These are phyloP conservation scores for Prunella vulgaris DNA, from an alignment of 257 asterid species.

Conservation along the genomic window DNA sequence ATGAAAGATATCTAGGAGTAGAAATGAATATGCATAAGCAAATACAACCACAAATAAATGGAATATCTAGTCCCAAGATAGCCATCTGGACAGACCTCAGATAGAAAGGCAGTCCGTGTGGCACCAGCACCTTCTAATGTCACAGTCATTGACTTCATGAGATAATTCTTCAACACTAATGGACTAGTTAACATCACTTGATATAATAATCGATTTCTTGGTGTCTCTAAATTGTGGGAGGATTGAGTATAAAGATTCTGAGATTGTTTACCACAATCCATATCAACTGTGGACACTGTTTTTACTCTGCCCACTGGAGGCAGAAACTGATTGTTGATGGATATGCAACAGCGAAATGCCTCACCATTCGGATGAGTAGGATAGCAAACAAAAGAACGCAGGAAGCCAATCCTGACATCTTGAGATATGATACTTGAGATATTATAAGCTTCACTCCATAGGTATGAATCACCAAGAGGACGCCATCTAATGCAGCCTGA, in stretches of 20 bases:
- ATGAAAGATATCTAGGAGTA: conserved; percentile 1
- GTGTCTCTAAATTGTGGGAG: conserved; percentile 36
- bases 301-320: conserved; percentile 47
- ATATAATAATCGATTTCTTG: conserved; percentile 55
- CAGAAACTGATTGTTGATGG: conserved; percentile 62
- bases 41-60: background rate
- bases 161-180: conserved; percentile 71
- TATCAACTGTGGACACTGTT: conserved; percentile 32
- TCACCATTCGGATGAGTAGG: conserved; percentile 94
- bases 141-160: conserved; percentile 64
- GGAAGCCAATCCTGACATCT: conserved; percentile 61
- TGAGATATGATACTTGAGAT: conserved; percentile 74
- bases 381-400: conserved; percentile 89
- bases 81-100: conserved; percentile 53
- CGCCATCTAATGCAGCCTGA: conserved; percentile 92
- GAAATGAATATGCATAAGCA: conserved; percentile 5
- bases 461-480: conserved; percentile 76
- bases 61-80: conserved; percentile 14
- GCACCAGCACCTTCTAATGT: conserved; percentile 75
- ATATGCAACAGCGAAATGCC: conserved; percentile 89
- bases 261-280: conserved; percentile 33
- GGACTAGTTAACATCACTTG: conserved; percentile 75
- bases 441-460: conserved; percentile 93
- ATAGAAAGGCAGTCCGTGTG: conserved; percentile 52
- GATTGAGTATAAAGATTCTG: conserved; percentile 29